These are phyloP conservation scores for Kwoniella mangroviensis DNA, from an alignment of 768 basidiomycete species.

Conservation along the genomic window DNA sequence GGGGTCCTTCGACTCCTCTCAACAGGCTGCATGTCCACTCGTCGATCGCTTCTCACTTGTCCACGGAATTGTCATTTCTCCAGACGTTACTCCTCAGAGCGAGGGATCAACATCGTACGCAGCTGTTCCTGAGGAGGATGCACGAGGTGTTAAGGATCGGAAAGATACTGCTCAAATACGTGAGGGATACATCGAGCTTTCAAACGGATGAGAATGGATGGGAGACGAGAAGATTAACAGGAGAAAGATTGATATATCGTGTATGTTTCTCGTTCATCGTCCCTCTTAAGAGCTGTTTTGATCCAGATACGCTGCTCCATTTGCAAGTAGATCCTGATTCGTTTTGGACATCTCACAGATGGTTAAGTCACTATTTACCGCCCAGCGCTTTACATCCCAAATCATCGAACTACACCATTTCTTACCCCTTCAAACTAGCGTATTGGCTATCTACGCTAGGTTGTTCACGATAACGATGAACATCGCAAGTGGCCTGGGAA, in stretches of 20 bases:
- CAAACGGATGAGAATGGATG: neutral
- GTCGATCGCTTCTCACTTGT: conserved; percentile 33
- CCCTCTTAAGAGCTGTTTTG: too few relatives aligned
- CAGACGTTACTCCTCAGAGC: conserved; percentile 29
- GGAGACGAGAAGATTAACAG: conserved; percentile 4
- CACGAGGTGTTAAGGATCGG: conserved; percentile 31
- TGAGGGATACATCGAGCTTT: neutral
- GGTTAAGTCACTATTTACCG: conserved; percentile 19
- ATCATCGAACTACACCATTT: conserved; percentile 45
- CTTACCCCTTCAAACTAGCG: conserved; percentile 39
- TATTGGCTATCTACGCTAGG: conserved; percentile 37
- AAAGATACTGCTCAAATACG: conserved; percentile 2
- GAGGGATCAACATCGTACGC: conserved; percentile 41
- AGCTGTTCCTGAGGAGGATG: conserved; percentile 39
- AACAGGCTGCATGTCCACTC: conserved; percentile 21
- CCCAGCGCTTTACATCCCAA: conserved; percentile 22
- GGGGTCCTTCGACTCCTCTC: conserved; percentile 3
- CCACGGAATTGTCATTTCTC: conserved; percentile 35
- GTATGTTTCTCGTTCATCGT: conserved; percentile 4
- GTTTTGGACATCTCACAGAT: conserved; percentile 9
- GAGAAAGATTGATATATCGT: neutral
- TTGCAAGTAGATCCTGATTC: neutral
- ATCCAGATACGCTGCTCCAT: neutral
- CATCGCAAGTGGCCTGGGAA: conserved; percentile 16
- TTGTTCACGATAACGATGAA: conserved; percentile 35